These are phyloP conservation scores for Candida fluviatilis DNA, from an alignment of 805 yeast genomes.

Conservation along the genomic window DNA sequence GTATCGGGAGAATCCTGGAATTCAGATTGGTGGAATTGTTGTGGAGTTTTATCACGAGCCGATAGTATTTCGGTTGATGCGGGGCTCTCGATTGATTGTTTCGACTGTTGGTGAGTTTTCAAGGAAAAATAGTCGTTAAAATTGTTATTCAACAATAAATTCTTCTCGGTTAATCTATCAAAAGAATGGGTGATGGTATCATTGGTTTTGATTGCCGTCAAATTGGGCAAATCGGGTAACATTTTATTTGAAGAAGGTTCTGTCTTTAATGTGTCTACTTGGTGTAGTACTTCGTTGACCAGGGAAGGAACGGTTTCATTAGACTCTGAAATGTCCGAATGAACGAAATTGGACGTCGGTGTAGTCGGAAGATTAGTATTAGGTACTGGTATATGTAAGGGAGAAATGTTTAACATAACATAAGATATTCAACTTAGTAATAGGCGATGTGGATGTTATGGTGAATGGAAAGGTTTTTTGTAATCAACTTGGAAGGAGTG, in stretches of 20 bases:
- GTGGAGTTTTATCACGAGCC: no score
- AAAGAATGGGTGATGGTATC: slow-evolving; percentile 1
- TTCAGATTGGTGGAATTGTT: no score
- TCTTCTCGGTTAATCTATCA: slow-evolving; percentile 2
- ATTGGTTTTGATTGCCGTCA: neutral
- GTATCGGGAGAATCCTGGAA: no score
- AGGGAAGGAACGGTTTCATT: slow-evolving; percentile 2
- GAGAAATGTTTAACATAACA: slow-evolving; percentile 2
- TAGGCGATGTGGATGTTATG: no score
- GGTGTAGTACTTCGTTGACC: slow-evolving; percentile 1
- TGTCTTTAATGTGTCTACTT: slow-evolving; percentile 1
- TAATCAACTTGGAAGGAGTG: no score
- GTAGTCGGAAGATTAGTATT: slow-evolving; percentile 1
- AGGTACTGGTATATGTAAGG: neutral
- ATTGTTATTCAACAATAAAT: slow-evolving; percentile 1
- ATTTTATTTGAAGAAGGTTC: neutral
- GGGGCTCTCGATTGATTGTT: neutral
- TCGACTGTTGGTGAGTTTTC: neutral
- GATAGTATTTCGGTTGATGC: no score
- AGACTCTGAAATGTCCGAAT: slow-evolving; percentile 2
- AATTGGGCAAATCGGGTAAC: neutral
- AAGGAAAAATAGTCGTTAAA: neutral
- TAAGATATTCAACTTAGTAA: no score
- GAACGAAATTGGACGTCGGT: slow-evolving; percentile 1
- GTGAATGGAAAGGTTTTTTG: no score